A percentile compares a stretch with the other conserved stretches of the same genome.
phyloP scores from a whole-genome alignment of 202 grass and related monocot genomes.

The Elaeis oleifera region DNA sequence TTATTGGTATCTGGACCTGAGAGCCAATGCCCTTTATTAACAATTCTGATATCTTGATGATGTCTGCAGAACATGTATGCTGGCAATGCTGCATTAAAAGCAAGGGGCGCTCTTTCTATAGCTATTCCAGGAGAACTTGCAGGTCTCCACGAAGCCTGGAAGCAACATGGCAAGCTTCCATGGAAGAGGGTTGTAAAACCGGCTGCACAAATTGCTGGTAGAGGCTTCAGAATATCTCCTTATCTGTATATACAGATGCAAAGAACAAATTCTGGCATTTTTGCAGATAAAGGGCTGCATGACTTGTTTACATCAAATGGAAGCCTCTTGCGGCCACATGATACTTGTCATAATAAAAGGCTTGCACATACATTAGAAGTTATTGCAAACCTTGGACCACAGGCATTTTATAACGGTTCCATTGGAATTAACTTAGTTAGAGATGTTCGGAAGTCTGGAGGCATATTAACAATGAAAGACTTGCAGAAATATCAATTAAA shows the following conservation, averaged over 20 bases:
- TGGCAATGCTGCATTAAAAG: slow-evolving; percentile 46
- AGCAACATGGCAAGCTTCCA: slow-evolving; percentile 59
- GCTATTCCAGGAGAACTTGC: slow-evolving; percentile 63
- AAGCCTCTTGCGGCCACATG: slow-evolving; percentile 38
- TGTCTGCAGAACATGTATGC: slow-evolving; percentile 70
- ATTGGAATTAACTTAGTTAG: slow-evolving; percentile 38
- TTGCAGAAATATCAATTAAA: slow-evolving; percentile 56
- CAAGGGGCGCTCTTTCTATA: slow-evolving; percentile 62
- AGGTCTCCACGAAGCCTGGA: slow-evolving; percentile 69
- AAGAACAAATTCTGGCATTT: slow-evolving; percentile 44
- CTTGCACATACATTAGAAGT: slow-evolving; percentile 42
- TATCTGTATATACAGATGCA: slow-evolving; percentile 77
- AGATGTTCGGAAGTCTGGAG: slow-evolving; percentile 52
- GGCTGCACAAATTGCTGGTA: slow-evolving; percentile 38
- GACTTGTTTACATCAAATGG: slow-evolving; percentile 44
- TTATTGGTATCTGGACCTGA: too few relatives aligned
- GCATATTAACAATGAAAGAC: slow-evolving; percentile 59
- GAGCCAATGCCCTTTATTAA: neutral
- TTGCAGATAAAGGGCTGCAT: slow-evolving; percentile 38
- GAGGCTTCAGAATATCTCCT: slow-evolving; percentile 54
- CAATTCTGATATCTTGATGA: neutral
- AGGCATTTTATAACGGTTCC: slow-evolving; percentile 46
- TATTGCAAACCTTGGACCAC: slow-evolving; percentile 47
- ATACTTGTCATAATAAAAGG: slow-evolving; percentile 46
- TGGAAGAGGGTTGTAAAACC: slow-evolving; percentile 58